Base-by-base conservation (phyloP, 345 rosid genomes). In the Iberis pinnata region DNA sequence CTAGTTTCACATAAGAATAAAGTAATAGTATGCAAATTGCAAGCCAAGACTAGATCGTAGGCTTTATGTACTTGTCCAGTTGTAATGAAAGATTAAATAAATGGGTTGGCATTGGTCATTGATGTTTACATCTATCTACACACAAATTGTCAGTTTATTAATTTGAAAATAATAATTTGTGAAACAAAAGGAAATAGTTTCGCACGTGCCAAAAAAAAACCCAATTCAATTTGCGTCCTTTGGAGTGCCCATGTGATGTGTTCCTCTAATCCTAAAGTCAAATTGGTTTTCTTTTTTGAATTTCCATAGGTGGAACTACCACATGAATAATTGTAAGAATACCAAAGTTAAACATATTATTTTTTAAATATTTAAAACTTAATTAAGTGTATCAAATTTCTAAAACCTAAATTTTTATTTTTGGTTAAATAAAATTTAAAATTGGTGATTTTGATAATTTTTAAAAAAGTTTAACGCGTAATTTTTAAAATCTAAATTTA, bases 21-120 rank as follows among this genome's bases (percentile, higher is more conserved):
- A 49, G 18, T 39, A 19, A 48, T 18, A 3, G 48, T 14, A 9
- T 49, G 62, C 58, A 56, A 50, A 57, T 57, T 65, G 47, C 52
- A 58, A 65, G 47, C 9, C 16, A 43, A 50, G 53, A 57, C 58
- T 49, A 35, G 40, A 65, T 65, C 47, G 42, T 43, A 48, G 24
- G 47, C 31, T 9, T 4, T n/a, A 7, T 62, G 44, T 44, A 58
- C 53, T 50, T 33, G 64, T 29, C 49, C 64, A 43, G 70, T 57
- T 65, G 70, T 65, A 49, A 49, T 65, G 43, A 32, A 50, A 65
- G 50, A 57, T 35, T 58, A 50, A 49, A 58, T 43, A 43, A 50
- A 58, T 58, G 59, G 52, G 70, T 59, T 58, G 70, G 70, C 48
- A 65, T 8, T 65, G 70, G 53, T 58, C 64, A 58, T 43, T 58